These are phyloP conservation scores for Citrus cavaleriei DNA, from an alignment of 345 rosid genomes.

Conservation along the genomic window DNA sequence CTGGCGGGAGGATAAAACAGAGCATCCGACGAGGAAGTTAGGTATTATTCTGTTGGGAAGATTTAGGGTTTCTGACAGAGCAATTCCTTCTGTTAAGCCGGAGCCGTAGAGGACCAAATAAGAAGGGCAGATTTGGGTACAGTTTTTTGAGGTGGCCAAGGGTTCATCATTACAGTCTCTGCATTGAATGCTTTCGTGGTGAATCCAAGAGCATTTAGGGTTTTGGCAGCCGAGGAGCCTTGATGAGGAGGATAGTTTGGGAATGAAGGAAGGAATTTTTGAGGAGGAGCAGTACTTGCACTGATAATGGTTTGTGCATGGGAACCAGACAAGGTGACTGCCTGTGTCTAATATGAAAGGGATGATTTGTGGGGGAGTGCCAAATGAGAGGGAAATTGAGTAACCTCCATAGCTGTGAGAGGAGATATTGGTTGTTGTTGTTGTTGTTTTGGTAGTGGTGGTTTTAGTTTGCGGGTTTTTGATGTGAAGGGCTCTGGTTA, in stretches of 20 bases:
- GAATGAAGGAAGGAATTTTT: slow-evolving; percentile 24
- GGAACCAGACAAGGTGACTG: slow-evolving; percentile 39
- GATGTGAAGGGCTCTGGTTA: slow-evolving; percentile 37
- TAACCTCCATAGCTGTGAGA: slow-evolving; percentile 28
- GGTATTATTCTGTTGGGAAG: slow-evolving; percentile 8
- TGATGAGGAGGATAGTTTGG: slow-evolving; percentile 30
- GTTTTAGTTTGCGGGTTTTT: slow-evolving; percentile 16
- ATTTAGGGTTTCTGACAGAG: slow-evolving; percentile 31
- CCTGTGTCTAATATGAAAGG: slow-evolving; percentile 31
- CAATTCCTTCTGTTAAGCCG: slow-evolving; percentile 35
- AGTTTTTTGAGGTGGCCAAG: neutral
- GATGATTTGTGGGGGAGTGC: slow-evolving; percentile 28
- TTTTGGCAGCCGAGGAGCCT: slow-evolving; percentile 33
- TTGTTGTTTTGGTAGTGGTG: neutral
- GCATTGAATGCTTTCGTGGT: slow-evolving; percentile 10
- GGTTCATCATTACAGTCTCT: slow-evolving; percentile 1
- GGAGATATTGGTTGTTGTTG: neutral
- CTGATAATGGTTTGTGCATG: slow-evolving; percentile 34
- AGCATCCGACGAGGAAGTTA: slow-evolving; percentile 41
- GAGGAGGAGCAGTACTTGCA: slow-evolving; percentile 33
- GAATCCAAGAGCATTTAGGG: slow-evolving; percentile 47
- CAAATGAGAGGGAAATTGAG: slow-evolving; percentile 26
- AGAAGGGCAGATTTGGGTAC: slow-evolving; percentile 36
- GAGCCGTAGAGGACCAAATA: slow-evolving; percentile 33
- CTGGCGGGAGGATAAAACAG: slow-evolving; percentile 30